Conservation (phyloP, 257 asterid genomes). For the Euphrasia confusa region DNA sequence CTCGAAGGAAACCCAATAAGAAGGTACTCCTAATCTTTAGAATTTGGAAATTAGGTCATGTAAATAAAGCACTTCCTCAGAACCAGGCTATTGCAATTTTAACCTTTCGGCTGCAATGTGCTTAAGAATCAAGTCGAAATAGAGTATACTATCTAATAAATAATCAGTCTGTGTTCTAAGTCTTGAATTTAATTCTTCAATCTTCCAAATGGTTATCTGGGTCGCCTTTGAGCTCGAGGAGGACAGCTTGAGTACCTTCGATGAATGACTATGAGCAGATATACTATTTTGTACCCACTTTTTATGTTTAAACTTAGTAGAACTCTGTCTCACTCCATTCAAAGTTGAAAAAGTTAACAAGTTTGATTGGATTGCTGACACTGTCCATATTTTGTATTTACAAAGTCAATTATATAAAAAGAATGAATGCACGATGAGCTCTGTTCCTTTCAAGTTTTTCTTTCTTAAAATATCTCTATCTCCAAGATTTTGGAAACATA, state of each 20-base stretch:
- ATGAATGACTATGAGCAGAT: neutral
- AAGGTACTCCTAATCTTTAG: conserved; percentile 48
- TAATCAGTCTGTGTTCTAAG: neutral
- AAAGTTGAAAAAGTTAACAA: neutral
- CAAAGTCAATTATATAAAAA: neutral
- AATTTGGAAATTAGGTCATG: neutral
- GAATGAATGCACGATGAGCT: neutral
- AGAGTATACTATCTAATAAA: neutral
- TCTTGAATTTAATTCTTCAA: neutral
- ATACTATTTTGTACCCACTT: neutral
- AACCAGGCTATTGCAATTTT: neutral
- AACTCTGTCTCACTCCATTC: neutral
- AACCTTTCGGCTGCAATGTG: conserved; percentile 4
- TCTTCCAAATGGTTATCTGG: neutral
- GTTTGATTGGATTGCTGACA: neutral
- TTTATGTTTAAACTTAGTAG: neutral
- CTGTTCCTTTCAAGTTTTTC: neutral
- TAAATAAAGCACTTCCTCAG: no score
- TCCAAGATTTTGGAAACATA: neutral
- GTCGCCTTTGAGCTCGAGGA: neutral
- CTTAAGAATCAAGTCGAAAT: conserved; percentile 11
- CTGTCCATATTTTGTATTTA: neutral
- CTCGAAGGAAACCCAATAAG: conserved; percentile 90
- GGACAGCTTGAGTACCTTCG: neutral
- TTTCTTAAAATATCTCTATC: neutral